phyloP scores from a whole-genome alignment of 2,329 filamentous ascomycete species.

The Ceratocystis diversiconidia region DNA sequence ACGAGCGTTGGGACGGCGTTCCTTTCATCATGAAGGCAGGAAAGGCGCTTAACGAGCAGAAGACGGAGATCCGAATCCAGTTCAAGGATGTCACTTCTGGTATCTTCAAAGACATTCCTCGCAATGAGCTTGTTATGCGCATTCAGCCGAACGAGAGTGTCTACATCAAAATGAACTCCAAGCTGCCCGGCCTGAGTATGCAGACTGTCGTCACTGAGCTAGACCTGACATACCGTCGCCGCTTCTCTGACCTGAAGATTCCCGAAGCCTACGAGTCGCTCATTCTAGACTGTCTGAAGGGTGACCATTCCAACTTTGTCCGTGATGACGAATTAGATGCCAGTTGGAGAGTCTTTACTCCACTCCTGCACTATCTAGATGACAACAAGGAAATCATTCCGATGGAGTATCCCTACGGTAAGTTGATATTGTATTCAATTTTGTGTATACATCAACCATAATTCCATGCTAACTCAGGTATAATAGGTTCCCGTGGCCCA shows the following conservation, averaged over 20 bases:
- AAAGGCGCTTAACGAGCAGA: conserved; percentile 97
- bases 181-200: conserved; percentile 95
- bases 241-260: conserved; percentile 98
- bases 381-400: conserved; percentile 99
- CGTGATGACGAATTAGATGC: conserved; percentile 93
- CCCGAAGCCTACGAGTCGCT: conserved; percentile 97
- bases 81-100: conserved; percentile 99
- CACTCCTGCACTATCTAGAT: conserved; percentile 92
- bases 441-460: conserved; percentile 19
- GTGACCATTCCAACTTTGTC: conserved; percentile 98
- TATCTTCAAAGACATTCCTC: conserved; percentile 98
- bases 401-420: conserved; percentile 99
- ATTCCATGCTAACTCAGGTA: background rate
- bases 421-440: conserved; percentile 26
- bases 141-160: conserved; percentile 99
- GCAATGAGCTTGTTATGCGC: conserved; percentile 97
- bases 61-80: conserved; percentile 97
- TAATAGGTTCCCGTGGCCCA: conserved; percentile 83
- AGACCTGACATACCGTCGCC: conserved; percentile 90
- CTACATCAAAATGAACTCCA: conserved; percentile 99
- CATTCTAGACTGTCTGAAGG: conserved; percentile 94
- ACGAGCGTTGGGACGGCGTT: conserved; percentile 97
- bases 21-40: conserved; percentile 99
- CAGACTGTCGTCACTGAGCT: conserved; percentile 98
- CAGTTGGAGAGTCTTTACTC: conserved; percentile 97